These are phyloP conservation scores for Rubia peregrina DNA, from an alignment of 305 asterid genomes.

Conservation along the genomic window DNA sequence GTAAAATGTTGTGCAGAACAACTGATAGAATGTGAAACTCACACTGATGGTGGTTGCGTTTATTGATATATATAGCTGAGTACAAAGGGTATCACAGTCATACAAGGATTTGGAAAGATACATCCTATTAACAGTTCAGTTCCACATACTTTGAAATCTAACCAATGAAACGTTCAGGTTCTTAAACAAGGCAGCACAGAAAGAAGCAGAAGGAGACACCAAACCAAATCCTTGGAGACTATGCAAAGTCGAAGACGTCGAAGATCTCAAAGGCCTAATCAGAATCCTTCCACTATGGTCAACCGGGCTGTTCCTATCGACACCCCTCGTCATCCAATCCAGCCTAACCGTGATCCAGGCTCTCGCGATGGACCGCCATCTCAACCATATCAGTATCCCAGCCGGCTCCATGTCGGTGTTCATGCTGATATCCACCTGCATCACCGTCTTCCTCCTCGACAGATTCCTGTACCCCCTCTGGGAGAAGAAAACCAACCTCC, in stretches of 20 bases:
- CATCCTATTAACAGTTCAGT: too few species aligned
- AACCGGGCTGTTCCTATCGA: constrained; percentile 22
- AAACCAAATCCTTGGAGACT: constrained; percentile 30
- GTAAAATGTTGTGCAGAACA: too few species aligned
- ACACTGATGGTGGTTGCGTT: too few species aligned
- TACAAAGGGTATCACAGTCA: too few species aligned
- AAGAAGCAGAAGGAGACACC: constrained; percentile 30
- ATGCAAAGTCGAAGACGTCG: constrained; percentile 57
- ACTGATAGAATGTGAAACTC: too few species aligned
- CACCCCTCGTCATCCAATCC: constrained; percentile 32
- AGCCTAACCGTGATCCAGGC: constrained; percentile 36
- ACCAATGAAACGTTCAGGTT: constrained; percentile 32
- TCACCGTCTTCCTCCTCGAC: constrained; percentile 41
- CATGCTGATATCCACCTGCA: constrained; percentile 44
- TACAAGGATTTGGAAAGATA: too few species aligned
- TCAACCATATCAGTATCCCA: constrained; percentile 48
- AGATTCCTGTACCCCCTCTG: constrained; percentile 28
- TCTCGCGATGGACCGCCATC: constrained; percentile 50
- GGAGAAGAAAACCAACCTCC: constrained; percentile 5
- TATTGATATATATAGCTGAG: too few species aligned
- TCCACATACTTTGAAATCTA: neutral
- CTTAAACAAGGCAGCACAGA: constrained; percentile 60
- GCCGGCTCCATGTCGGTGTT: constrained; percentile 67
- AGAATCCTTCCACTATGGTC: constrained; percentile 57
- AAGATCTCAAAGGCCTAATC: constrained; percentile 52